Evolutionary conservation across 331 rosid genomes (phyloP).

Genomic region (Prunus yedoensis): DNA sequence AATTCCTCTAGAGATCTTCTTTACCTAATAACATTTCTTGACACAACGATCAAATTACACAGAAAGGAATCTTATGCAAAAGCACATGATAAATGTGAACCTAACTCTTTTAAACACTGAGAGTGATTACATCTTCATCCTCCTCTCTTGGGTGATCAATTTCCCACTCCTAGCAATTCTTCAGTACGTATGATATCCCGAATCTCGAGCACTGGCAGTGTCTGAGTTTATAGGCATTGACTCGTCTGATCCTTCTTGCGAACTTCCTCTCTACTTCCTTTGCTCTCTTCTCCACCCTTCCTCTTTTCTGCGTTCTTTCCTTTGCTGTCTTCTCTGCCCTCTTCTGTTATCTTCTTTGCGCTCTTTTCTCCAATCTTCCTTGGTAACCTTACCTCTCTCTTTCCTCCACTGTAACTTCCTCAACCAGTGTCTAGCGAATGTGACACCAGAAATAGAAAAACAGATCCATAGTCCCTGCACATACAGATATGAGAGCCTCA

Average conservation of each 20-base stretch:
- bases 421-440: constrained; percentile 43
- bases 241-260: background rate
- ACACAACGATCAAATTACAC: background rate
- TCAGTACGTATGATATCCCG: constrained; percentile 17
- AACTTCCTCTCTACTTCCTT: background rate
- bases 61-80: background rate
- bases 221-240: constrained; percentile 1
- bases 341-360: background rate
- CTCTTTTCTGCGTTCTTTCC: background rate
- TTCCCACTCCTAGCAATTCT: background rate
- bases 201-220: background rate
- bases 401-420: constrained; percentile 55
- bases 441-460: constrained; percentile 41
- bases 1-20: background rate
- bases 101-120: too few species aligned
- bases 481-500: constrained; percentile 33
- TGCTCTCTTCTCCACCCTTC: constrained; percentile 24
- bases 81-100: too few species aligned
- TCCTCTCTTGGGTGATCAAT: background rate
- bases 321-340: background rate
- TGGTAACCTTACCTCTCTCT: background rate
- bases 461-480: constrained; percentile 51
- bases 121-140: background rate
- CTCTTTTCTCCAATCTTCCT: background rate
- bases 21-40: background rate